phyloP scores from a whole-genome alignment of 176 grass and related monocot species.

The Cenchrus fungigraminus region DNA sequence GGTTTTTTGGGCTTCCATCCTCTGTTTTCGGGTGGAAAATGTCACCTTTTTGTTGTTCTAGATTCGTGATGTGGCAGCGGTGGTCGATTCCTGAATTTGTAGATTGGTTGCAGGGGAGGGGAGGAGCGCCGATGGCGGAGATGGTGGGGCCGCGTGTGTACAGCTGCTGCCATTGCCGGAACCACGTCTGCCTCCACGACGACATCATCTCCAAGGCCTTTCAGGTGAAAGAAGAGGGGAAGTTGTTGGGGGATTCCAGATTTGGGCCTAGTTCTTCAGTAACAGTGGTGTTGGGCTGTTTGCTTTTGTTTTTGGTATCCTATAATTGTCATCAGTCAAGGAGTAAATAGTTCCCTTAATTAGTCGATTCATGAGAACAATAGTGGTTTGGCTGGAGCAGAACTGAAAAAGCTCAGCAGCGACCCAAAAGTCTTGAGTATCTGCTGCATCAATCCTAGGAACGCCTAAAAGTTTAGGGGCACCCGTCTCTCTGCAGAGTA shows the following conservation, averaged over 20 bases:
- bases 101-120: constrained; percentile 22
- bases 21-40: background rate
- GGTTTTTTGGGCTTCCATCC: background rate
- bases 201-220: constrained; percentile 81
- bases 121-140: constrained; percentile 42
- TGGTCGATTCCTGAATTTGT: constrained; percentile 40
- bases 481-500: background rate
- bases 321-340: background rate
- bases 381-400: background rate
- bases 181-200: constrained; percentile 84
- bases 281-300: background rate
- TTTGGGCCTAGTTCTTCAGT: background rate
- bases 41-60: too few species aligned
- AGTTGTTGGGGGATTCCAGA: background rate
- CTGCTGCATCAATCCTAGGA: background rate
- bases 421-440: background rate
- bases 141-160: constrained; percentile 67
- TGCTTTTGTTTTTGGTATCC: background rate
- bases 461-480: background rate
- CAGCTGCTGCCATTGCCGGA: constrained; percentile 72
- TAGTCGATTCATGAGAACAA: background rate
- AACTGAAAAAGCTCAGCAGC: background rate
- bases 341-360: background rate
- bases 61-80: background rate
- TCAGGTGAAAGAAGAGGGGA: constrained; percentile 48